phyloP scores from a whole-genome alignment of 2,329 filamentous ascomycete genomes.

The Claviceps capensis region DNA sequence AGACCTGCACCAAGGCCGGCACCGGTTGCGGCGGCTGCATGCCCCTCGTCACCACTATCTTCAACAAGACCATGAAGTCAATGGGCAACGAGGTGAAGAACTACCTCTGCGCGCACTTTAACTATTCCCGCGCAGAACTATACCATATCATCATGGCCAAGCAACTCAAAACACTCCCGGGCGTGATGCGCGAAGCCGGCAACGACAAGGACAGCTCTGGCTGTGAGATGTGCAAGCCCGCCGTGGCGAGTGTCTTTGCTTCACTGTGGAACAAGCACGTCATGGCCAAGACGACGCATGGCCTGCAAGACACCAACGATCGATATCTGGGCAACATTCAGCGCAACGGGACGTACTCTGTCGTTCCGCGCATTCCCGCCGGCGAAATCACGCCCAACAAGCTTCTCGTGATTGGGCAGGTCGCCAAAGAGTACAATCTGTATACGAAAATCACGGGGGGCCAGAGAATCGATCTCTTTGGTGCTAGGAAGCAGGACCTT shows the following conservation, averaged over 20 bases:
- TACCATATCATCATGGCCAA: slow-evolving; percentile 83
- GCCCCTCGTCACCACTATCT: slow-evolving; percentile 77
- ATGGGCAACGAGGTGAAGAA: slow-evolving; percentile 85
- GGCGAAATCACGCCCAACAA: slow-evolving; percentile 84
- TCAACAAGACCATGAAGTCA: slow-evolving; percentile 74
- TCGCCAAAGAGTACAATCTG: slow-evolving; percentile 70
- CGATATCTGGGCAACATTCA: slow-evolving; percentile 81
- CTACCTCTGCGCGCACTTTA: slow-evolving; percentile 72
- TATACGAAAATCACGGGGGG: slow-evolving; percentile 91
- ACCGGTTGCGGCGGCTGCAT: slow-evolving; percentile 85
- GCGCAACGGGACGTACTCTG: slow-evolving; percentile 80
- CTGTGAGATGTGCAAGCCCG: slow-evolving; percentile 78
- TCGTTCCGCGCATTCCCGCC: slow-evolving; percentile 68
- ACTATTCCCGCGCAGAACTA: slow-evolving; percentile 72
- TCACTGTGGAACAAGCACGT: slow-evolving; percentile 76
- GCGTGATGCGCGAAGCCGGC: slow-evolving; percentile 68
- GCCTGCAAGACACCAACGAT: slow-evolving; percentile 85
- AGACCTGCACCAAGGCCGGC: slow-evolving; percentile 81
- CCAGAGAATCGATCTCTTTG: slow-evolving; percentile 87
- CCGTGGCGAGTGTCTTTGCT: slow-evolving; percentile 65
- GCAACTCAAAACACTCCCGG: slow-evolving; percentile 53
- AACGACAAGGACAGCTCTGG: slow-evolving; percentile 59
- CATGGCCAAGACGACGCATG: slow-evolving; percentile 55
- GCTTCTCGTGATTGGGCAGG: slow-evolving; percentile 68
- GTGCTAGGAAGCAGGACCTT: slow-evolving; percentile 76